Base-by-base conservation (phyloP, 805 yeast species). In the Wickerhamiella australiensis region DNA sequence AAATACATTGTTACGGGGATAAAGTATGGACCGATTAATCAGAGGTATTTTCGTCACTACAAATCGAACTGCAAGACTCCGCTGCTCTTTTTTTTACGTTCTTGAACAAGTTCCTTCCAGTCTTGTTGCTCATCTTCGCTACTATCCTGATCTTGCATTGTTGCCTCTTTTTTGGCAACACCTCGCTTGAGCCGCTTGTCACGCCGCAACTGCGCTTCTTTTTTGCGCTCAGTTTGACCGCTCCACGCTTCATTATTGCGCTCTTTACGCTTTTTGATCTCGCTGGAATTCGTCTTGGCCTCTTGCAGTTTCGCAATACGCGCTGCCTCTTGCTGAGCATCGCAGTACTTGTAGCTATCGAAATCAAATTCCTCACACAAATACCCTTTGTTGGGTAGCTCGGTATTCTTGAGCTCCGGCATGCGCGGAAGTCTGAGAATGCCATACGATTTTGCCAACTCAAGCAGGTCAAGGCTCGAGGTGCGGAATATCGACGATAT, bases 401-500 rank as follows among this genome's bases (percentile, higher is more conserved):
- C 56, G 35, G 66, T 60, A 26, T 71, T 60, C 20, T 80, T 74
- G 27, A 78, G 67, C 61, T 92, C 99, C 0, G 98, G 98, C 97
- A 94, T 92, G 57, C 80, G 78, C 7, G 99, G 99, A 52, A 90
- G 66, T 56, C 96, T 72, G 40, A 85, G 65, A 1, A 92, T 65
- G 1, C 96, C 95, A 63, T 83, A 87, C 68, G 84, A 72, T 55
- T 70, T 74, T 0, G 92, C 95, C 6, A 83, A 54, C 0, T 80
- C 82, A 22, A 79, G 61, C 57, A 82, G 82, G 61, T 90, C 94
- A 50, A 92, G 65, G 6, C 77, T 65, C 46, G 75, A 75, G 21
- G 85, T 57, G 54, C 97, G 71, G 68, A 92, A 92, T 15, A 92
- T 90, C 0, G 96, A 87, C 4, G 81, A 69, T 0, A 96, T 94